phyloP scores from a whole-genome alignment of 148 eudicot species.

The Agrostemma githago region DNA sequence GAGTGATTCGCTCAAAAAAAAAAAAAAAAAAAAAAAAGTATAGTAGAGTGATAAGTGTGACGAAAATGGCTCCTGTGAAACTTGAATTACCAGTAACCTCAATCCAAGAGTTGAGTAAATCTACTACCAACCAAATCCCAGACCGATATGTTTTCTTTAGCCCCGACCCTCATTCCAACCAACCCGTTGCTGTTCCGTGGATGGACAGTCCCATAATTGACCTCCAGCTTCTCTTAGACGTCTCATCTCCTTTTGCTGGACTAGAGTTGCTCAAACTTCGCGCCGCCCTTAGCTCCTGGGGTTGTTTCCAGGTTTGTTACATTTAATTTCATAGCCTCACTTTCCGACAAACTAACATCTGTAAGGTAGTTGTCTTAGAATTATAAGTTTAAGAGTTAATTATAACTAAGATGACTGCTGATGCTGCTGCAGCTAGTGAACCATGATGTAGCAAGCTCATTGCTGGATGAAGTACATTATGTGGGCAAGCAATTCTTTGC shows the following conservation, averaged over 20 bases:
- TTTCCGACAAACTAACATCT: no score
- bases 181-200: not conserved
- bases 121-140: slow-evolving; percentile 23
- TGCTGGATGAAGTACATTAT: slow-evolving; percentile 24
- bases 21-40: not conserved
- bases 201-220: slow-evolving; percentile 40
- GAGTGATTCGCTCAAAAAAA: no score
- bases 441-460: slow-evolving; percentile 27
- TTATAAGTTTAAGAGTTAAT: no score
- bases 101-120: slow-evolving; percentile 33
- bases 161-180: not conserved
- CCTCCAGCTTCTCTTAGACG: slow-evolving; percentile 28
- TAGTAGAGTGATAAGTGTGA: not conserved
- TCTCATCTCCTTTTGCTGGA: slow-evolving; percentile 17
- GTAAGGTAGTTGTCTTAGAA: no score
- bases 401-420: not conserved
- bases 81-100: slow-evolving; percentile 25
- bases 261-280: slow-evolving; percentile 37
- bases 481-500: slow-evolving; percentile 30
- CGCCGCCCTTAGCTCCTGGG: slow-evolving; percentile 38
- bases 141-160: slow-evolving; percentile 28
- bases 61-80: slow-evolving; percentile 1
- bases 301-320: slow-evolving; percentile 46
- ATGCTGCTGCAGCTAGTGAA: slow-evolving; percentile 24
- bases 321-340: not conserved